Percentiles rank a stretch among this genome's conserved stretches.
phyloP scores from a whole-genome alignment of 1,284 basidiomycete genomes.

The Fomitopsis schrenkii region DNA sequence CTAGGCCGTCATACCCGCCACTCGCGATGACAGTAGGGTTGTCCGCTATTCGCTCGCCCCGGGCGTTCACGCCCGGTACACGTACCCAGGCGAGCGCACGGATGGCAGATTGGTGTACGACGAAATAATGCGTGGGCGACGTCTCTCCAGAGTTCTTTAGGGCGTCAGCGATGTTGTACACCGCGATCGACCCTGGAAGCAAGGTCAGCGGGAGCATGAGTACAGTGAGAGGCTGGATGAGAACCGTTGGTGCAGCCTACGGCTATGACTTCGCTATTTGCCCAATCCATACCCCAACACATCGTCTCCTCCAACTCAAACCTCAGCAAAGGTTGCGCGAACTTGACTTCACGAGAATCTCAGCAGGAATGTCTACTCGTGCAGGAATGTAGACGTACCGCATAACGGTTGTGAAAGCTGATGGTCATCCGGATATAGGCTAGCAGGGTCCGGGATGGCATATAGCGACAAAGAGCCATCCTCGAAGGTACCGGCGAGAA shows the following conservation, averaged over 20 bases:
- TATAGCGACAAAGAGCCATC: conserved; percentile 80
- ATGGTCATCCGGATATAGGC: conserved; percentile 27
- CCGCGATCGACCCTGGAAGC: conserved; percentile 63
- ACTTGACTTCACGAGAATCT: conserved; percentile 40
- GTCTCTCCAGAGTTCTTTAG: conserved; percentile 27
- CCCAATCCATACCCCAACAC: conserved; percentile 82
- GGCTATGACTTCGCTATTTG: conserved; percentile 74
- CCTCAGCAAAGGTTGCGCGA: conserved; percentile 60
- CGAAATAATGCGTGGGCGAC: conserved; percentile 54
- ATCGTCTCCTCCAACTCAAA: conserved; percentile 71
- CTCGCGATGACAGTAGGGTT: conserved; percentile 72
- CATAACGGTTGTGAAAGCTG: conserved; percentile 23
- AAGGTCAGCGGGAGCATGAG: not conserved
- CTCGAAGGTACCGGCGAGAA: conserved; percentile 79
- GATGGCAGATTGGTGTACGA: conserved; percentile 75
- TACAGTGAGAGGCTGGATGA: conserved; percentile 2
- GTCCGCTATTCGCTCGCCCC: conserved; percentile 40
- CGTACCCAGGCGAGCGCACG: conserved; percentile 70
- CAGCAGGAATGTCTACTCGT: not conserved
- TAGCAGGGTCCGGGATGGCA: conserved; percentile 71
- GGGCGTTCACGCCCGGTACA: conserved; percentile 50
- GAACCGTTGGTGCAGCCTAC: conserved; percentile 80
- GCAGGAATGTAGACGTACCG: conserved; percentile 12
- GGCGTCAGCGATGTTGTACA: conserved; percentile 66
- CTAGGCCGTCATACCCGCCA: conserved; percentile 75